A percentile compares a stretch with the other conserved stretches of the same genome.
phyloP scores from a whole-genome alignment of 306 rosid species.

The Dalbergia cochinchinensis region DNA sequence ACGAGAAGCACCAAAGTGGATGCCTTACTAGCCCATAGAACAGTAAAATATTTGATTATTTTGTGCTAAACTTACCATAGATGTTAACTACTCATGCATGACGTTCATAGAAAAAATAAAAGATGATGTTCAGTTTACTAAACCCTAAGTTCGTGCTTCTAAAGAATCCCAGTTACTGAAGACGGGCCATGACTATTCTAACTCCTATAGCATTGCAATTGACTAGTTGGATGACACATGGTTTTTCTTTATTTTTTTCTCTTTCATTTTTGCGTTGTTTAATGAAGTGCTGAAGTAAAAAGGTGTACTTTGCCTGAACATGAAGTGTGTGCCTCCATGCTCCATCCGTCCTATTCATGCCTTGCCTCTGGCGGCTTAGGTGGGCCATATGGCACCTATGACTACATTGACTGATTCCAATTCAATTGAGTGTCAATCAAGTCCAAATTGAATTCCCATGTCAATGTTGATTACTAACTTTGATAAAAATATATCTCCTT shows the following conservation, averaged over 20 bases:
- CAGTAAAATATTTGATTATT: background rate
- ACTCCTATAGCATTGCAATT: too few relatives aligned
- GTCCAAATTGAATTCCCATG: conserved; percentile 7
- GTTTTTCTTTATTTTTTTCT: too few relatives aligned
- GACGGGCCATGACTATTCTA: background rate
- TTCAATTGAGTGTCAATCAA: conserved; percentile 4
- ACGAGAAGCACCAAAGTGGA: conserved; percentile 23
- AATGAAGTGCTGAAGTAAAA: background rate
- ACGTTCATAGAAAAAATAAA: background rate
- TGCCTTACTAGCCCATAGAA: background rate
- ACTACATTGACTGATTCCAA: background rate
- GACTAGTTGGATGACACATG: too few relatives aligned
- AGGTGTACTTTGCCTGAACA: background rate
- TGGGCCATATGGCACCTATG: background rate
- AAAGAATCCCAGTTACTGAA: background rate
- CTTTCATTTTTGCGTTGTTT: too few relatives aligned
- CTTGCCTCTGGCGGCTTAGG: background rate
- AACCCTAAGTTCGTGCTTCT: background rate
- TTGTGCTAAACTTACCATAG: background rate
- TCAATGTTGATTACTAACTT: conserved; percentile 7
- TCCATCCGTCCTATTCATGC: background rate
- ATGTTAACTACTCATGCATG: conserved; percentile 10
- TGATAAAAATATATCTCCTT: background rate
- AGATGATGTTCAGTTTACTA: background rate
- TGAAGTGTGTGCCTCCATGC: background rate